phyloP scores from a whole-genome alignment of 2,329 filamentous ascomycete species.

The Curvularia sp. region DNA sequence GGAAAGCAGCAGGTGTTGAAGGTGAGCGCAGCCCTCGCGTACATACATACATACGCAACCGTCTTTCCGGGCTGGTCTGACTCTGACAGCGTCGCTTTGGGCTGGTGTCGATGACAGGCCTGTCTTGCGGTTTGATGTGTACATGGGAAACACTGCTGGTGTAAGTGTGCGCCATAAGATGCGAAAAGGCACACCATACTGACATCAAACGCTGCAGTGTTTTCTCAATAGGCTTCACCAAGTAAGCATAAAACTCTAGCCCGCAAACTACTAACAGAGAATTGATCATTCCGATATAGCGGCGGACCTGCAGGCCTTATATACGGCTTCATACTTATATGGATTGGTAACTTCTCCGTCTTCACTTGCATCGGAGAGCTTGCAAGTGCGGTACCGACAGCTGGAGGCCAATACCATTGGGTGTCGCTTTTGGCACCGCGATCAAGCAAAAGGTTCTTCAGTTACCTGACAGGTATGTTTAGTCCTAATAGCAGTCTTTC shows the following conservation, averaged over 20 bases:
- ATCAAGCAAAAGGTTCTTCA: conserved; percentile 53
- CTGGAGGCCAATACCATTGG: conserved; percentile 53
- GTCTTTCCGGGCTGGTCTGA: conserved; percentile 13
- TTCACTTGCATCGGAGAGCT: conserved; percentile 48
- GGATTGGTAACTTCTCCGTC: conserved; percentile 49
- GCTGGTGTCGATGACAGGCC: conserved; percentile 47
- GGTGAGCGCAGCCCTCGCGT: conserved; percentile 22
- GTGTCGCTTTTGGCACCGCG: conserved; percentile 54
- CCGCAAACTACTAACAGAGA: neutral
- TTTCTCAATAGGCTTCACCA: conserved; percentile 45
- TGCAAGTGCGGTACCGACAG: conserved; percentile 48
- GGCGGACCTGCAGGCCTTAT: conserved; percentile 49
- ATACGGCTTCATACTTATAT: conserved; percentile 48
- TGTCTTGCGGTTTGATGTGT: conserved; percentile 48
- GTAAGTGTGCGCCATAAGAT: conserved; percentile 27
- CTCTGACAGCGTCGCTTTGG: conserved; percentile 46
- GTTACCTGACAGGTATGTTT: conserved; percentile 51
- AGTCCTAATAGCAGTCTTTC: neutral
- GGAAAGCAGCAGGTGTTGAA: conserved; percentile 49
- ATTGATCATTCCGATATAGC: conserved; percentile 25
- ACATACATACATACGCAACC: neutral
- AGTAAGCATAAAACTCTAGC: conserved; percentile 30
- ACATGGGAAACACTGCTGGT: conserved; percentile 50
- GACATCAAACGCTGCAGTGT: conserved; percentile 28
- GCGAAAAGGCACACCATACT: neutral